Percentiles rank a stretch among this genome's conserved stretches.
These are phyloP conservation scores for Trichosanthes cucumerina DNA, from an alignment of 306 rosid genomes.

Conservation along the genomic window DNA sequence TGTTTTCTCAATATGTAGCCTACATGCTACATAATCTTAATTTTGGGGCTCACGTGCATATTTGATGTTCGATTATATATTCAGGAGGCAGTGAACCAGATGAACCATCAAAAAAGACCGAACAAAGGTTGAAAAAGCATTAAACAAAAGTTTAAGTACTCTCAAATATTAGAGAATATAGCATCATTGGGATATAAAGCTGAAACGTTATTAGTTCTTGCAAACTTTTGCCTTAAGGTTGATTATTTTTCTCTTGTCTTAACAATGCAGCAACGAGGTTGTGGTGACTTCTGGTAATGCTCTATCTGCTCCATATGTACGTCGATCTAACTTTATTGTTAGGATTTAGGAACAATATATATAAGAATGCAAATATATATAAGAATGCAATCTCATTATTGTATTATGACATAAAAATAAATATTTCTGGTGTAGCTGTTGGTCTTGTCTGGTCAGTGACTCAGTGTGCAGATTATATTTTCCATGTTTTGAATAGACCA, in stretches of 20 bases:
- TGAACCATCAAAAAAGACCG: slow-evolving; percentile 43
- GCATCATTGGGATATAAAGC: slow-evolving; percentile 8
- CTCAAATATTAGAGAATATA: neutral
- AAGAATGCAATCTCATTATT: neutral
- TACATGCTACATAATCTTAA: slow-evolving; percentile 13
- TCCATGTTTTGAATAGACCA: neutral
- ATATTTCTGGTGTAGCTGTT: neutral
- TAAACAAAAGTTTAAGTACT: neutral
- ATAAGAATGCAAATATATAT: neutral
- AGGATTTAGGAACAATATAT: neutral
- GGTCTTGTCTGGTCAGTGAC: neutral
- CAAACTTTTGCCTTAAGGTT: neutral
- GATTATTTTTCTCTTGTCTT: slow-evolving; percentile 16
- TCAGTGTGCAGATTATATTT: neutral
- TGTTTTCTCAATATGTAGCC: neutral
- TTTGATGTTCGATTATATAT: slow-evolving; percentile 21
- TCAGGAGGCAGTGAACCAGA: slow-evolving; percentile 78
- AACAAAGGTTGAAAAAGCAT: slow-evolving; percentile 49
- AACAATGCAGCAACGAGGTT: slow-evolving; percentile 48
- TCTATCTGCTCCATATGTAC: slow-evolving; percentile 30
- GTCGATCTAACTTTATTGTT: slow-evolving; percentile 8
- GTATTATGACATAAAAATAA: neutral
- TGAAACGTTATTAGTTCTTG: neutral
- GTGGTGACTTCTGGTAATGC: slow-evolving; percentile 32
- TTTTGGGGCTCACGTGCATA: slow-evolving; percentile 25